Evolutionary conservation across 768 basidiomycete genomes (phyloP).

Genomic region (Dentipellis fragilis): DNA sequence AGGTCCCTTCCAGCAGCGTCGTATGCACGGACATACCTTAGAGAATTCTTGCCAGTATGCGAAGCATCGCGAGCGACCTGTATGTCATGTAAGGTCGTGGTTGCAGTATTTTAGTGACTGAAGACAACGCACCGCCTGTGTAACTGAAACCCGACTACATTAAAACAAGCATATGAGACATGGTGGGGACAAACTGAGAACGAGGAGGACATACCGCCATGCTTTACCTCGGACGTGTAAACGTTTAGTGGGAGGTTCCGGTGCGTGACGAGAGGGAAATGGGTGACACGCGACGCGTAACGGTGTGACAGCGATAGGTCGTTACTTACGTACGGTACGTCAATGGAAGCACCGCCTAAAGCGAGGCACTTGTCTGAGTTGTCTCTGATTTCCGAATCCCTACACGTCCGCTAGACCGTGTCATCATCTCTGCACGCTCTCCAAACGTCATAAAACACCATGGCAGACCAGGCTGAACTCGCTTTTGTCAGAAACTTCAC

Average conservation of each 20-base stretch:
- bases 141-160: slow-evolving; percentile 57
- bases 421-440: too few relatives aligned
- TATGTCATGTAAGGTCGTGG: neutral
- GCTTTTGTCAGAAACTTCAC: slow-evolving; percentile 60
- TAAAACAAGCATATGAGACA: neutral
- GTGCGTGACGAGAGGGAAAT: neutral
- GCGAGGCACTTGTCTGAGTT: too few relatives aligned
- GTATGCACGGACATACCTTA: slow-evolving; percentile 32
- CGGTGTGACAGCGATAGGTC: neutral
- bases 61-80: slow-evolving; percentile 82
- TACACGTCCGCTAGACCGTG: too few relatives aligned
- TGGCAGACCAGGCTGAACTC: slow-evolving; percentile 31
- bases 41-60: slow-evolving; percentile 88
- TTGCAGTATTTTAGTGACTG: neutral
- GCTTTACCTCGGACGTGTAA: neutral
- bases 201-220: slow-evolving; percentile 17
- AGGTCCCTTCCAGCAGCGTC: neutral
- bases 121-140: slow-evolving; percentile 37
- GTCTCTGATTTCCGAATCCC: too few relatives aligned
- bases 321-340: neutral
- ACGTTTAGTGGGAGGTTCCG: neutral
- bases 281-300: neutral
- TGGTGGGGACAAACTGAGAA: neutral
- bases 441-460: slow-evolving; percentile 8
- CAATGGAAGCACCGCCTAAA: neutral